Evolutionary conservation across 2,329 filamentous ascomycete genomes (phyloP), one percentile per base, ranked within the genome.

Genomic region (Paraconiothyrium brasiliense): DNA sequence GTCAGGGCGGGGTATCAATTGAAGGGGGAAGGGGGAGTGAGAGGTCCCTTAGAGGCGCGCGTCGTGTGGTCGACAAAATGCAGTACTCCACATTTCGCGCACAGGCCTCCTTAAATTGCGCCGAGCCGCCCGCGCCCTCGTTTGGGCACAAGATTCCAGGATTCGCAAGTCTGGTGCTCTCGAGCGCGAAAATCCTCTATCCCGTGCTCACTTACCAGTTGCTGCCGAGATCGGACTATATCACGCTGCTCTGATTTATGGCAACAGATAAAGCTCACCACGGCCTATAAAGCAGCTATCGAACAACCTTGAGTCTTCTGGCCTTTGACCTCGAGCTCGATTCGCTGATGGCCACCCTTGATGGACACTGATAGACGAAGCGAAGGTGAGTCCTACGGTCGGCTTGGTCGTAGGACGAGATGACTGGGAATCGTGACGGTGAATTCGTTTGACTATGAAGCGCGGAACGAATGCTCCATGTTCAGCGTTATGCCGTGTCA

Each of bases 1-100:
- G n/a, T 24, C 24, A 39, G 16, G 54, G 41, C 54, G 43, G 51
- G 54, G 54, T 56, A 56, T 56, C 54, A 56, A 56, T 56, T 56
- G 54, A 47, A 56, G 32, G 11, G 41, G 35, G 54, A n/a, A 56
- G 39, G 14, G 39, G 37, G 27, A 34, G 52, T n/a, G 52, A 34
- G 30, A 20, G 24, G 50, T 35, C 50, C 13, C 49, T 39, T 39
- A 20, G 34, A 52, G 49, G 22, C 20, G 49, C 20, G 49, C 13
- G 32, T 14, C 22, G 49, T 39, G 49, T 30, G 46, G 30, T 48
- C n/a, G 11, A 30, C 24, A 52, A 52, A 52, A 52, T 27, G 34
- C 34, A 7, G 34, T 34, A 11, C 49, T 39, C 49, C 32, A 37
- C 49, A 52, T n/a, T 52, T 32, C 22, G 48, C 48, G 48, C 48